These are phyloP conservation scores for Murraya paniculata DNA, from an alignment of 345 rosid genomes.

Conservation along the genomic window DNA sequence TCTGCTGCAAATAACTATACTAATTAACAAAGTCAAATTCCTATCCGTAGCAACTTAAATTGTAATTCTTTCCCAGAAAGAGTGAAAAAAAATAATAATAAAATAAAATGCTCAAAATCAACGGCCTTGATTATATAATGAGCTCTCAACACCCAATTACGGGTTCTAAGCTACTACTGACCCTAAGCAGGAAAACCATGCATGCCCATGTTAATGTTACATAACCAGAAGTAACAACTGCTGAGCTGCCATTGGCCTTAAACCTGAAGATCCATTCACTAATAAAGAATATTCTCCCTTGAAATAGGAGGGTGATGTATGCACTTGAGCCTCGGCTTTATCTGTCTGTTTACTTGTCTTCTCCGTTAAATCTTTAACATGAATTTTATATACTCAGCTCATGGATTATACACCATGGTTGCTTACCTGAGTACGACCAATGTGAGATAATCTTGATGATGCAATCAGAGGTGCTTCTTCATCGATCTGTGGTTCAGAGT, in stretches of 20 bases:
- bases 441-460: constrained; percentile 66
- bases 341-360: not conserved
- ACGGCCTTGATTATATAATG: not conserved
- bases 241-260: constrained; percentile 4
- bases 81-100: not conserved
- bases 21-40: not conserved
- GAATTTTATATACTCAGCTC: constrained; percentile 1
- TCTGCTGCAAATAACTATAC: not conserved
- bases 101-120: constrained; percentile 4
- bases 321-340: not conserved
- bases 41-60: not conserved
- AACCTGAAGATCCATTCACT: constrained; percentile 8
- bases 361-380: not conserved
- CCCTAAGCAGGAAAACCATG: not conserved
- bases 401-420: constrained; percentile 40
- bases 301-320: not conserved
- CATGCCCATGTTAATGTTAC: not conserved
- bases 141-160: constrained; percentile 8
- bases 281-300: constrained; percentile 6
- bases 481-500: constrained; percentile 48
- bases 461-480: constrained; percentile 85
- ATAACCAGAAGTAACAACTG: constrained; percentile 1
- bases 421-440: constrained; percentile 78
- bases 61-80: not conserved
- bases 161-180: constrained; percentile 6